Evolutionary conservation across 23 red algal genomes (phyloP), one percentile per base, ranked within the genome.

Genomic region (Gracilaria gracilis): DNA sequence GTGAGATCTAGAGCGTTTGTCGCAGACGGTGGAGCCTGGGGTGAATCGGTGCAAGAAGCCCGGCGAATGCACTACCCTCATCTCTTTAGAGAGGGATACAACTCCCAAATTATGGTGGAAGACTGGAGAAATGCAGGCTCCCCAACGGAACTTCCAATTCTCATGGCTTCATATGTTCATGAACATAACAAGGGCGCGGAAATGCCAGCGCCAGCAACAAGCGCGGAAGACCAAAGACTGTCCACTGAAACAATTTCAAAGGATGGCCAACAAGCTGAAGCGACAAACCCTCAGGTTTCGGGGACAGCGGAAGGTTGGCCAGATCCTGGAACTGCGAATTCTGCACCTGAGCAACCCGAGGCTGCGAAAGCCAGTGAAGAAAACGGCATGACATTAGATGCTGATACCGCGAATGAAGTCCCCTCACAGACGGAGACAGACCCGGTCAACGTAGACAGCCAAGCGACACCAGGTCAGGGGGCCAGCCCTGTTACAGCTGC

Each of bases 21-120:
- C 8, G 64, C 84, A 25, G 84, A 87, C 38, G 84, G 84, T 33
- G 84, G 84, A 57, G 67, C 64, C 34, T 87, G 84, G 84, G 84
- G 67, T 23, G 67, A 87, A n/a, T 21, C 66, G 4, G 84, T 87
- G 34, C 39, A 74, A 57, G 32, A 57, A 59, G 35, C 84, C 16
- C 65, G 67, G 36, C 24, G 69, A 75, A 39, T 40, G 42, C 67
- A 75, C 20, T 61, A n/a, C 23, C 84, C 84, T 13, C 42, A 87
- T 38, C 51, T 59, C 14, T 87, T 73, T 49, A 51, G 37, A 11
- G 84, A 87, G 7, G 67, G 67, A 28, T 55, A 55, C 6, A 25
- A 75, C 31, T 75, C 84, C 38, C 33, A 38, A 15, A 15, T 51
- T 34, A 87, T 87, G 66, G 51, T 87, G 35, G 46, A 87, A 24